These are phyloP conservation scores for Kappamyces sp. DNA, from an alignment of 192 early-diverging fungal genomes.

Conservation along the genomic window DNA sequence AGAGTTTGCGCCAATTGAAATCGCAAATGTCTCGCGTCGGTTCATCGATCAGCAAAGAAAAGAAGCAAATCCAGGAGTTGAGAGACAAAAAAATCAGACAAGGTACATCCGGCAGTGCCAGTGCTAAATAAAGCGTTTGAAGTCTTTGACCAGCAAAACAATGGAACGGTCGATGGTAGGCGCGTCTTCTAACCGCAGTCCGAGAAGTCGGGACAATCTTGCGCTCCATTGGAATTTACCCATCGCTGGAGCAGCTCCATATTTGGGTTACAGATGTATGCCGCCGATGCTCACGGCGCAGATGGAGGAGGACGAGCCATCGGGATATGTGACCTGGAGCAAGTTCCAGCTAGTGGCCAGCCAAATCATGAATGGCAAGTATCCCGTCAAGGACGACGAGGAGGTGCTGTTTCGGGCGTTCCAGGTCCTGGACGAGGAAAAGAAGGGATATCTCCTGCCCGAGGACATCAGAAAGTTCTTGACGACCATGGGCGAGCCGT, in stretches of 20 bases:
- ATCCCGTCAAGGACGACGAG: constrained; percentile 31
- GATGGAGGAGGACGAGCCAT: constrained; percentile 48
- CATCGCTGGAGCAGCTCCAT: constrained; percentile 39
- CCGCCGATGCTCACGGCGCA: too few species aligned
- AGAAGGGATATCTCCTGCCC: constrained; percentile 41
- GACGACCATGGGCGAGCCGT: constrained; percentile 40
- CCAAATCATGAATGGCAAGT: constrained; percentile 21
- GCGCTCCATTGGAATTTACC: constrained; percentile 41
- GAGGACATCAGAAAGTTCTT: constrained; percentile 36
- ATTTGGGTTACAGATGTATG: constrained; percentile 42
- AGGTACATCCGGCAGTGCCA: too few species aligned
- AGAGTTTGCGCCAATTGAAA: too few species aligned
- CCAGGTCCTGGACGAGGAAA: constrained; percentile 42
- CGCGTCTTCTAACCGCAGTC: constrained; percentile 16
- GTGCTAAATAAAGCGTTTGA: too few species aligned
- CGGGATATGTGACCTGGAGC: constrained; percentile 37
- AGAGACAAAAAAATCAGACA: too few species aligned
- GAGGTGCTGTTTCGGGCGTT: constrained; percentile 48
- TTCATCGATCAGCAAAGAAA: too few species aligned
- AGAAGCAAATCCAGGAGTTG: too few species aligned
- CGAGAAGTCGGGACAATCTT: constrained; percentile 49
- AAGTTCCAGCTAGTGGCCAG: constrained; percentile 30
- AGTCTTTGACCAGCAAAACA: constrained; percentile 41
- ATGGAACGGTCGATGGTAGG: constrained; percentile 38
- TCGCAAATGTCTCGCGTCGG: too few species aligned